Conservation (phyloP, 345 rosid genomes). For the Passiflora organensis region DNA sequence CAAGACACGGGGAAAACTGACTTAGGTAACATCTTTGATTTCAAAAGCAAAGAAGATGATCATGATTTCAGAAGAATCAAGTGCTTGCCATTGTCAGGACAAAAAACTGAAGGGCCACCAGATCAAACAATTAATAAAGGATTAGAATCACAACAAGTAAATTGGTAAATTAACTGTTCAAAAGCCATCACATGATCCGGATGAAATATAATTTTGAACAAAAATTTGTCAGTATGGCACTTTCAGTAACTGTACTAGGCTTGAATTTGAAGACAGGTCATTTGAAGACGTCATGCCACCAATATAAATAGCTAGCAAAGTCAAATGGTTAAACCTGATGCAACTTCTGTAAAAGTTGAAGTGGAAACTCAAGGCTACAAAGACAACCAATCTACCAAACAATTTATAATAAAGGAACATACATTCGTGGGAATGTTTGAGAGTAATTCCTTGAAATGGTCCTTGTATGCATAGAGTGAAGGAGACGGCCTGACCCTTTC, state of each 20-base stretch:
- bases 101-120: constrained; percentile 26
- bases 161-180: not conserved
- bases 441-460: constrained; percentile 27
- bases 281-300: not conserved
- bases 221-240: not conserved
- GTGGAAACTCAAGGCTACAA: not conserved
- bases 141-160: constrained; percentile 4
- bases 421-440: constrained; percentile 29
- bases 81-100: constrained; percentile 21
- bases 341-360: not conserved
- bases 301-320: not conserved
- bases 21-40: constrained; percentile 22
- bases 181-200: not conserved
- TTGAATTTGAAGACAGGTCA: not conserved
- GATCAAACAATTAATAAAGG: constrained; percentile 11
- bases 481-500: constrained; percentile 50
- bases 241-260: not conserved
- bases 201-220: not conserved
- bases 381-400: not conserved
- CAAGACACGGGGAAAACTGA: constrained; percentile 28
- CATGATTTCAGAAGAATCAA: constrained; percentile 23
- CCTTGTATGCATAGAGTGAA: constrained; percentile 28
- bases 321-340: not conserved
- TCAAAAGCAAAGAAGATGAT: constrained; percentile 28
- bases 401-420: constrained; percentile 6